Conservation (phyloP, 108 stramenopile genomes). For the Nitzschia sp. region DNA sequence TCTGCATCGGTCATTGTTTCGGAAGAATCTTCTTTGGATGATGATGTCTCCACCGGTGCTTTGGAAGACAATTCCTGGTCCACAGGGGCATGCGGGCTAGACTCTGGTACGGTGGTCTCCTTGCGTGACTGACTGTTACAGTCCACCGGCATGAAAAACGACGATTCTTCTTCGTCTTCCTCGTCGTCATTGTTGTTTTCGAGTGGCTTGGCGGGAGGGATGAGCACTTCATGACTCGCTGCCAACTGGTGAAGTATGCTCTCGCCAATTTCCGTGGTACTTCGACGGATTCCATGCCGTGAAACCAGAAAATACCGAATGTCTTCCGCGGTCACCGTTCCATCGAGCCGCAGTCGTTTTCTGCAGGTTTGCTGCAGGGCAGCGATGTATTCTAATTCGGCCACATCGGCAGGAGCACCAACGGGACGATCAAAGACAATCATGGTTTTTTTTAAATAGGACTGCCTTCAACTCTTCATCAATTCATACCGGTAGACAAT, state of each 20-base stretch:
- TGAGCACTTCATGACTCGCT: not conserved
- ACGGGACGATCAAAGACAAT: not conserved
- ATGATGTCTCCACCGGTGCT: not conserved
- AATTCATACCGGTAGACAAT: no score
- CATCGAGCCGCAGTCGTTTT: not conserved
- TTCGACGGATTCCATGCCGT: constrained; percentile 19
- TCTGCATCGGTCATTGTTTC: not conserved
- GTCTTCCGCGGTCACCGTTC: constrained; percentile 17
- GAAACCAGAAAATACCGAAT: constrained; percentile 25
- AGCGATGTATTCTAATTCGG: constrained; percentile 34
- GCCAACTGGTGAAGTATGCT: not conserved
- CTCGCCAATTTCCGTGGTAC: not conserved
- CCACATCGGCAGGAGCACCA: constrained; percentile 17
- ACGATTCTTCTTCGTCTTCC: not conserved
- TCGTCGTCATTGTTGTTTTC: not conserved
- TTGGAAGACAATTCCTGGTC: no score
- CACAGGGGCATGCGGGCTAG: not conserved
- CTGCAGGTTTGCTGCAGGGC: constrained; percentile 30
- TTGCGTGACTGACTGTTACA: not conserved
- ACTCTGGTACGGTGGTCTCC: not conserved
- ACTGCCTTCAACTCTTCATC: not conserved
- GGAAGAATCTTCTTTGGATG: not conserved
- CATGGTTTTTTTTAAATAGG: not conserved
- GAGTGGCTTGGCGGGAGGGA: not conserved
- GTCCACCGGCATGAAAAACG: not conserved